phyloP scores from a whole-genome alignment of 768 basidiomycete genomes.

The Pholiota molesta region DNA sequence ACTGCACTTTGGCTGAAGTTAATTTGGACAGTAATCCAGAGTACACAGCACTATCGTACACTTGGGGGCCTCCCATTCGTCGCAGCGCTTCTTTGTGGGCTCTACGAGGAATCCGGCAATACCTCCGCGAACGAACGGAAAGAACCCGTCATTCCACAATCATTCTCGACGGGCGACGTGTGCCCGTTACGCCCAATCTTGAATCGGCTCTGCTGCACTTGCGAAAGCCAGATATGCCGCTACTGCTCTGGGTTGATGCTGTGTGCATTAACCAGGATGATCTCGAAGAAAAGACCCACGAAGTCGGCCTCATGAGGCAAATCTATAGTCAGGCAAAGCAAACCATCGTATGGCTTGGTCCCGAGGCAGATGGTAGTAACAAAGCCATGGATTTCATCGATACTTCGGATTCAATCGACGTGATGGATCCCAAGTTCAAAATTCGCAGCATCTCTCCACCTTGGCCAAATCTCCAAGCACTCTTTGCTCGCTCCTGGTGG shows the following conservation, averaged over 20 bases:
- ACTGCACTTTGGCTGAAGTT: background rate
- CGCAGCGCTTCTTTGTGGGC: constrained; percentile 6
- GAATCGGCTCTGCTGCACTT: constrained; percentile 9
- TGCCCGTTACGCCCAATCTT: constrained; percentile 8
- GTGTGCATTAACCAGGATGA: constrained; percentile 16
- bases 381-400: constrained; percentile 2
- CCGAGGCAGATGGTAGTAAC: constrained; percentile 3
- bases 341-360: constrained; percentile 13
- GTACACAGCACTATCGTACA: constrained; percentile 9
- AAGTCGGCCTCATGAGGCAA: constrained; percentile 11
- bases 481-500: constrained; percentile 14
- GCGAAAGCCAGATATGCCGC: background rate
- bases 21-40: background rate
- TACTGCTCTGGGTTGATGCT: constrained; percentile 14
- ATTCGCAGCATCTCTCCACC: background rate
- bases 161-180: background rate
- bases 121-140: background rate
- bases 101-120: background rate
- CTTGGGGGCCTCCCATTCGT: constrained; percentile 7
- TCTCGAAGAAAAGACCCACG: constrained; percentile 3
- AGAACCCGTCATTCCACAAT: background rate
- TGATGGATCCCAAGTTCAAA: background rate
- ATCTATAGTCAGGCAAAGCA: constrained; percentile 10
- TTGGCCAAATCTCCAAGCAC: background rate
- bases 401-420: background rate